Base-by-base conservation (phyloP, 2,329 filamentous ascomycete genomes). In the Fusarium sarcochroum region DNA sequence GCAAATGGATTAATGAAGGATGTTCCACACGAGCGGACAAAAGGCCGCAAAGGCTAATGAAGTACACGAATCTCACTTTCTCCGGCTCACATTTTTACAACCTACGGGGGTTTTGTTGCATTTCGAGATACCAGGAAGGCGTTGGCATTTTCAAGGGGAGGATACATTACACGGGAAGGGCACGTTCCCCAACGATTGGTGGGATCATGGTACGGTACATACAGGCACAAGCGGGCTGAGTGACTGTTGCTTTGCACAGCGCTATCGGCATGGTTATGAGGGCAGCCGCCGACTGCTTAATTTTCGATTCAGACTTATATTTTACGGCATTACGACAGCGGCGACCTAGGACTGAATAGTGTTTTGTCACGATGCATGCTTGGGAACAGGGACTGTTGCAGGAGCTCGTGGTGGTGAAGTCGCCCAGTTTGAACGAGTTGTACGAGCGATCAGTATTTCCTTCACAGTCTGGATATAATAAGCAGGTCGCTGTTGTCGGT, bases 61-160 rank as follows among this genome's bases (percentile, higher is more conserved):
- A 74, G 76, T 66, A 77, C 69, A 78, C 70, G 74, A 76, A 70
- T 68, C 72, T 71, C 59, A 57, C 61, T 69, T 69, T 73, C 70
- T 72, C 58, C 54, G 63, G 46, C 61, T 64, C 63, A 62, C 47
- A 61, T 66, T 68, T 69, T 66, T 55, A 72, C 65, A 66, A 63
- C 66, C 59, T 67, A 65, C 59, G 41, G 63, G 66, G 55, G 65
- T 69, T 73, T 67, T 70, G 62, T 74, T 76, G 75, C 71, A 78
- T 77, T 77, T 78, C 71, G 73, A 79, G 77, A 79, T 80, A 80
- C 77, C 77, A 79, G 77, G 76, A 76, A 71, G 78, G 77, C 76
- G 77, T 79, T 79, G 68, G 64, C 68, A 75, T 63, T 72, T 69
- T 73, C 47, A 73, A 49, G 58, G 60, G 54, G 59, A n/a, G 49